Conservation (phyloP, 169 alveolate genomes). For the Cryptosporidium sp. region DNA sequence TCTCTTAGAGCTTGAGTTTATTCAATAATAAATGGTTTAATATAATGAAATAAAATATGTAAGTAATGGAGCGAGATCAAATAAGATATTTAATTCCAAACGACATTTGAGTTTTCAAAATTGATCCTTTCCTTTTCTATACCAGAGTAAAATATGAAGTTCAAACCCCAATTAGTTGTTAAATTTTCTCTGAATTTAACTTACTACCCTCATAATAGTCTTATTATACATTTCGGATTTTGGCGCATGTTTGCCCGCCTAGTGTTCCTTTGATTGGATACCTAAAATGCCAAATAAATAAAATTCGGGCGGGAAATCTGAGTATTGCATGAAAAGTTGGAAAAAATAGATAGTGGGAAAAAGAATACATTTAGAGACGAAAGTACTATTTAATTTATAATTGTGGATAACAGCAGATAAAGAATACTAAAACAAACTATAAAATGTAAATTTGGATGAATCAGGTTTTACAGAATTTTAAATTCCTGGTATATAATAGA, state of each 20-base stretch:
- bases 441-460: neutral
- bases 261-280: constrained; percentile 1
- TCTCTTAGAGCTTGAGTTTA: neutral
- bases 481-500: neutral
- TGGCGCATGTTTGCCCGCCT: constrained; percentile 28
- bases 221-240: constrained; percentile 27
- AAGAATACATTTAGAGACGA: neutral
- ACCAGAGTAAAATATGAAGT: neutral
- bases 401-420: neutral
- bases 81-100: neutral
- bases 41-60: neutral
- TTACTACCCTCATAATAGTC: constrained; percentile 18
- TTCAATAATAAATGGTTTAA: neutral
- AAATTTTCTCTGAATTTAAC: neutral
- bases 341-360: neutral
- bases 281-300: constrained; percentile 5
- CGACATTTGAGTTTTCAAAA: neutral
- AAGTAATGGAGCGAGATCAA: neutral
- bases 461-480: neutral
- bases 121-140: neutral
- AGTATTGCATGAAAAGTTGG: neutral
- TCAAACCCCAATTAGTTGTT: neutral
- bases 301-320: neutral
- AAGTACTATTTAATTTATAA: neutral
- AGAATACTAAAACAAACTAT: neutral